Base-by-base conservation (phyloP, 805 yeast species). In the Millerozyma miso region DNA sequence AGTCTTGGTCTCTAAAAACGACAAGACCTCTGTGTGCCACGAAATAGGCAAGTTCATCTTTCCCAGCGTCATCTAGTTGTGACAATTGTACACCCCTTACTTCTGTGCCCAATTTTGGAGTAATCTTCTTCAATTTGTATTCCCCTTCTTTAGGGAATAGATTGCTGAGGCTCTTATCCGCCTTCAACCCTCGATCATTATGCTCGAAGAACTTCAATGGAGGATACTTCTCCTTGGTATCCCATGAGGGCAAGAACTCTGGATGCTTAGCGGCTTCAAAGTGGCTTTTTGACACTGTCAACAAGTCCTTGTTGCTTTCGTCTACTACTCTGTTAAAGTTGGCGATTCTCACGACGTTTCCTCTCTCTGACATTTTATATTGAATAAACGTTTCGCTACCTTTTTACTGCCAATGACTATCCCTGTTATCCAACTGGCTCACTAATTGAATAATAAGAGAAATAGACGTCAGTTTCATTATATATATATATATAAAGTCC, bases 41-140 rank as follows among this genome's bases (percentile, higher is more conserved):
- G 29, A 74, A 68, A 19, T 80, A 65, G 1, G 90, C 88, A 45
- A 85, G 68, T 51, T 84, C 90, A 51, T 84, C 79, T 54, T 79
- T 81, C 23, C 75, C 88, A 16, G 63, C 63, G 39, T 71, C 73
- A 42, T 66, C 58, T 48, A 83, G 71, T 33, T 69, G 57, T 14
- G 83, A 75, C 39, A 83, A 63, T 53, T 81, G 87, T 34, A 83
- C 55, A 35, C 83, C 83, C 14, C 59, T 61, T 29, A 85, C 65
- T 51, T 80, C 88, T 14, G 82, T 69, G n/a, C 93, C 95, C 42
- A 85, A 66, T 54, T 78, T 83, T 31, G 91, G 91, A 2, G 86
- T 77, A 35, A 84, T 58, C 15, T 51, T 52, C 46, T 73, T 73
- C 33, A 54, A 58, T 23, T 60, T 46, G 17, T 52, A 51, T 17